Evolutionary conservation across 225 moss, liverwort and hornwort genomes (phyloP), one percentile per base, ranked within the genome.

Genomic region (Bryum argenteum): DNA sequence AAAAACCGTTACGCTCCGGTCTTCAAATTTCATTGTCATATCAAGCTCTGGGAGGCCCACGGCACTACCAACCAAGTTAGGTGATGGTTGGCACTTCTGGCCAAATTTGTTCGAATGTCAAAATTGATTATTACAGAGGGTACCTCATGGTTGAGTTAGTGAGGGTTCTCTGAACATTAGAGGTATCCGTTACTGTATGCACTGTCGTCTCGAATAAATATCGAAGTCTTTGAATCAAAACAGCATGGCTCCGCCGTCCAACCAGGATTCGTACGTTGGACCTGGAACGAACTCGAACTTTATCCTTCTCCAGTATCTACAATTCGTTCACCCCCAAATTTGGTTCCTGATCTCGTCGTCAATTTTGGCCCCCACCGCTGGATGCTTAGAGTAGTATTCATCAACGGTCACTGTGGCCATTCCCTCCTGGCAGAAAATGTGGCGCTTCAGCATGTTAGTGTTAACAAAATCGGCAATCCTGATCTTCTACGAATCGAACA

Each of bases 291-390:
- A 15, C 11, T 33, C 20, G 6, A 21, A 20, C 38, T 12, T 18
- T 62, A 47, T 26, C 47, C 6, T 47, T 16, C 50, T 68, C 40
- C 26, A 55, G 26, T 23, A 18, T 63, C 63, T 63, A 24, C 24
- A 0, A 47, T 28, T 15, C 7, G 15, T 41, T 75, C 65, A 96
- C 47, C 83, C 89, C 97, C 97, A 97, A 64, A 77, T 79, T 8
- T 92, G 90, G 65, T 77, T 89, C 78, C 83, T 89, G 70, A 97
- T 90, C 68, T 97, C 97, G 22, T 90, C 84, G 60, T 94, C 91
- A 19, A 97, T 97, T 77, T 91, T 91, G 68, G 83, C 83, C 42
- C 88, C 86, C 63, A 88, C 44, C 10, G 83, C 79, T 18, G 97
- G 97, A 57, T 97, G 67, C 66, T 94, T 88, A 24, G 73, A 71